Conservation (phyloP, 352 stramenopile species). For the Thalassiosira exigua region DNA sequence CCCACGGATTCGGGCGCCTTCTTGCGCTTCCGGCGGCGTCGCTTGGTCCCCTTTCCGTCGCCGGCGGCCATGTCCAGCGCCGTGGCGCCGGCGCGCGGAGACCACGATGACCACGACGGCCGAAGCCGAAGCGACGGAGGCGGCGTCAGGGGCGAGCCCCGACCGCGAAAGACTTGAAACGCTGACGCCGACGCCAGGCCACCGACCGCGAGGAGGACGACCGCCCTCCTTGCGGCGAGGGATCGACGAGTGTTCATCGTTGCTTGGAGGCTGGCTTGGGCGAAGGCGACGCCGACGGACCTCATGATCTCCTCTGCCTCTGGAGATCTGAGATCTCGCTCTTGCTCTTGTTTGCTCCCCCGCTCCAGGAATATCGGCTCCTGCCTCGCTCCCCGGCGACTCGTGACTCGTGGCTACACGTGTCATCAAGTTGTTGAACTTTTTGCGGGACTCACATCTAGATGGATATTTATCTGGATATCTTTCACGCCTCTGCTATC, state of each 20-base stretch:
- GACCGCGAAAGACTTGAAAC: slow-evolving; percentile 6
- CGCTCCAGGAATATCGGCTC: too few species aligned
- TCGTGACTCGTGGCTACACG: background rate
- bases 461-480: background rate
- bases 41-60: slow-evolving; percentile 16
- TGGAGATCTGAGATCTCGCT: too few species aligned
- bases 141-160: background rate
- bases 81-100: background rate
- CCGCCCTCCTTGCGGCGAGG: background rate
- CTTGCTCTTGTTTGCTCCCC: too few species aligned
- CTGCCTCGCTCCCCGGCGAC: background rate
- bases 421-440: background rate
- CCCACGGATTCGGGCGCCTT: slow-evolving; percentile 14
- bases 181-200: background rate
- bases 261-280: too few species aligned
- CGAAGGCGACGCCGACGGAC: too few species aligned
- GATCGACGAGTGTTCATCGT: too few species aligned
- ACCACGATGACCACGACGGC: background rate
- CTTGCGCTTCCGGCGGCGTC: slow-evolving; percentile 50
- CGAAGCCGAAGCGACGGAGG: background rate
- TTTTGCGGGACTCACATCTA: background rate
- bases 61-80: slow-evolving; percentile 14
- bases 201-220: background rate
- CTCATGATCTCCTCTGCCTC: too few species aligned
- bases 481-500: background rate